Base-by-base conservation (phyloP, 805 yeast species). In the Candida peoriensis region DNA sequence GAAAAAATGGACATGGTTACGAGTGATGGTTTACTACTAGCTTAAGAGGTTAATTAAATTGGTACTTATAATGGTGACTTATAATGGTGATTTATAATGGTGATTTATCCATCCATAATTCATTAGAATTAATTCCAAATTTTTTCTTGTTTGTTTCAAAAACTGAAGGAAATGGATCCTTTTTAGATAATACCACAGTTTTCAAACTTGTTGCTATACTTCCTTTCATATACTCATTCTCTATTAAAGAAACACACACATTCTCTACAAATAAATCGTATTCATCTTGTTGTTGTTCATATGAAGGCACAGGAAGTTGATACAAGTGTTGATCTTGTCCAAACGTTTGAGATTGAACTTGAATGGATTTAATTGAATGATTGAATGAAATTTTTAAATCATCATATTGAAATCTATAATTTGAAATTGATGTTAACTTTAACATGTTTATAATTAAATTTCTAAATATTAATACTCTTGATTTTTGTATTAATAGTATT, bases 141-240 rank as follows among this genome's bases (percentile, higher is more conserved):
- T 40, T 42, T 2, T 29, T 30, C 16, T 34, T 36, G 36, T 60
- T 55, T 8, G 36, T 27, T 5, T 39, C 36, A 30, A 34, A 47
- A 4, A 52, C 42, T 10, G 47, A 39, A 1, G 76, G 70, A 43
- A 72, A 72, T 3, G 69, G 68, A 16, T 61, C 61, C 8, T 57
- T 52, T 34, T 63, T 70, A 20, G 73, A 64, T 8, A 72, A 49
- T 0, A 73, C 59, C 3, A 68, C 58, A 5, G 60, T 55, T 26
- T 66, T 55, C 8, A 61, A 50, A 23, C 66, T 52, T 1, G 74
- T 62, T 23, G 66, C 58, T 0, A 74, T 47, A 38, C 76, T 76
- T 0, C 78, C 82, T 41, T 68, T 72, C 23, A 78, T 45, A 13
- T 75, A 49, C 36, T 70, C 73, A 37, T 72, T 73, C 41, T 74